Evolutionary conservation across 148 eudicot genomes (phyloP), one percentile per base, ranked within the genome.

Genomic region (Bassia scoparia): DNA sequence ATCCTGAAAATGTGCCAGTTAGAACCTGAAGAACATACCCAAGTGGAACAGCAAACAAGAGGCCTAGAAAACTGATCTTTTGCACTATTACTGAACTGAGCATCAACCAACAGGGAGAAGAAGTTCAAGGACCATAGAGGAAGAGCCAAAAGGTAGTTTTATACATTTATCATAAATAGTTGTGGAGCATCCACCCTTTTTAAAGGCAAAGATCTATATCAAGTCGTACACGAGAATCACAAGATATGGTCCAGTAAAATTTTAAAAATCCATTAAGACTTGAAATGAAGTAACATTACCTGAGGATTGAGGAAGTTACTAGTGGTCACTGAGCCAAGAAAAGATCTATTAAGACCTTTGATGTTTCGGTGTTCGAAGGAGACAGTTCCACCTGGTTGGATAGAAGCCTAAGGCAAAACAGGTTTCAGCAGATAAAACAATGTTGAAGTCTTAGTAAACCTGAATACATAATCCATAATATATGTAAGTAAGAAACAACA

Each of bases 271-370:
- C 68, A 38, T 17, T 52, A 79, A 16, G 34, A 60, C 33, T 20
- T n/a, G 34, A 44, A 9, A 7, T 37, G 27, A 66, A 61, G 69
- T 46, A 54, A 62, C 77, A 53, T 62, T 79, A 92, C 99, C 96
- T 95, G 96, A 56, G 99, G 99, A 78, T 92, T 90, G 61, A 95
- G 80, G 78, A 95, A 88, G 84, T 92, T 95, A 81, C 97, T 92
- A 27, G 97, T 92, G 34, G 93, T 95, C 62, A 95, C 92, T 43
- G 99, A 87, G 68, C 97, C 99, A 75, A 85, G 89, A 79, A 95
- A 58, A 26, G 96, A 92, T 80, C 99, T 87, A 71, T 96, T 96
- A 31, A 96, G 85, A 38, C 99, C 99, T 65, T 84, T 77, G 77
- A 96, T 71, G 79, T 96, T 96, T 33, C 97, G 85, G 82, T 92